A percentile compares a stretch with the other conserved stretches of the same genome.
Evolutionary conservation across 140 eudicot species (phyloP).

Genomic region (Stevia rebaudiana): DNA sequence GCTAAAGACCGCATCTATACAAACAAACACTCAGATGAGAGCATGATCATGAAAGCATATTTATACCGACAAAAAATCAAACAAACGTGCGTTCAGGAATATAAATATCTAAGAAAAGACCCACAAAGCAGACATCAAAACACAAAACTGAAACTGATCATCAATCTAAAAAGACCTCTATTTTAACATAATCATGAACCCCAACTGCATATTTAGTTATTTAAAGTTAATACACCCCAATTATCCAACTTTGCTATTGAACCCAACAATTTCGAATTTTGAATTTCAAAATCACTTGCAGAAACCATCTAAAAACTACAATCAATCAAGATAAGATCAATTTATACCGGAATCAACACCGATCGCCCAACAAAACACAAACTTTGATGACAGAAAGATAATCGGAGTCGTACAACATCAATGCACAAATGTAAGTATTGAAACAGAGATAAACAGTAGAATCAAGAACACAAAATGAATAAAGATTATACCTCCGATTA

Average conservation of each 20-base stretch:
- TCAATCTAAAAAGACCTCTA: slow-evolving; percentile 10
- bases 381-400: background rate
- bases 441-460: background rate
- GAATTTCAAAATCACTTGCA: slow-evolving; percentile 14
- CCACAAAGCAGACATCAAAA: background rate
- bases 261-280: too few relatives aligned
- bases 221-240: slow-evolving; percentile 11
- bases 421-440: slow-evolving; percentile 22
- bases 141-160: slow-evolving; percentile 12
- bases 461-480: background rate
- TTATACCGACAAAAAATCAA: background rate
- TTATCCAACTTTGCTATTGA: slow-evolving; percentile 9
- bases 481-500: slow-evolving; percentile 18
- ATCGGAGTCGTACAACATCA: slow-evolving; percentile 20
- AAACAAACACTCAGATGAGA: background rate
- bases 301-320: slow-evolving; percentile 5
- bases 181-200: slow-evolving; percentile 18
- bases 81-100: background rate
- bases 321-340: slow-evolving; percentile 3
- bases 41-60: slow-evolving; percentile 10
- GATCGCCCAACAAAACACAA: slow-evolving; percentile 13
- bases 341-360: background rate
- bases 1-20: slow-evolving; percentile 9
- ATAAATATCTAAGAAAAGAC: background rate
- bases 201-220: slow-evolving; percentile 10